Conservation (phyloP, 306 rosid species). For the Cicer judaicum region DNA sequence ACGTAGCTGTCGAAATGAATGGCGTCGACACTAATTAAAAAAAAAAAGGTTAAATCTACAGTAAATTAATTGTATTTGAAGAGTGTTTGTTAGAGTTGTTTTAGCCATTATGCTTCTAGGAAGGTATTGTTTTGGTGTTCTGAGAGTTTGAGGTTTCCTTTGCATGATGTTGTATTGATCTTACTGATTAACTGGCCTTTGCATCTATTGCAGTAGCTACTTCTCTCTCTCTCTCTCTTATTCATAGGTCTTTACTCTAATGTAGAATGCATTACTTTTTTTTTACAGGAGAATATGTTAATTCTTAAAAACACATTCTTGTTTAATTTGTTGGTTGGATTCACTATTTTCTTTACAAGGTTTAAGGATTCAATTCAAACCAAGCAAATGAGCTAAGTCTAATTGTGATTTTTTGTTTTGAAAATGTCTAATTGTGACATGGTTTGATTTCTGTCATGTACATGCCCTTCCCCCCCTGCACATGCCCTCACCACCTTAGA, state of each 20-base stretch:
- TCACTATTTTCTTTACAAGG: not conserved
- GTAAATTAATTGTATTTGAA: conserved; percentile 56
- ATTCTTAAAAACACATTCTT: conserved; percentile 5
- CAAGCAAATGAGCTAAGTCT: not conserved
- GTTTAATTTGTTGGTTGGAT: not conserved
- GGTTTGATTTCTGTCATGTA: not conserved
- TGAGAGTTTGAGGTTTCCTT: conserved; percentile 63
- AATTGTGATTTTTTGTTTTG: not conserved
- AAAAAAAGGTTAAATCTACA: conserved; percentile 31
- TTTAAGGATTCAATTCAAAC: not conserved
- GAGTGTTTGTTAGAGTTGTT: conserved; percentile 58
- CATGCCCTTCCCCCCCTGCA: too few relatives aligned
- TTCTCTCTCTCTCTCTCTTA: not conserved
- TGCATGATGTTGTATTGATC: conserved; percentile 51
- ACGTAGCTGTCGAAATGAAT: conserved; percentile 45
- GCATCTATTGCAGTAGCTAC: conserved; percentile 41
- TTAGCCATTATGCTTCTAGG: conserved; percentile 56
- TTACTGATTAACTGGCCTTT: conserved; percentile 54
- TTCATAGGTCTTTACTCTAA: too few relatives aligned
- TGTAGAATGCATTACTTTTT: too few relatives aligned
- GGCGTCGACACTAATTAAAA: conserved; percentile 43
- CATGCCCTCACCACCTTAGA: too few relatives aligned
- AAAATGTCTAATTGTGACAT: not conserved
- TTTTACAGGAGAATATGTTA: not conserved
- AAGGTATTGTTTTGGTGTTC: conserved; percentile 64